A percentile compares a stretch with the other conserved stretches of the same genome.
These are phyloP conservation scores for Fusarium illudens DNA, from an alignment of 2,329 filamentous ascomycete genomes.

Conservation along the genomic window DNA sequence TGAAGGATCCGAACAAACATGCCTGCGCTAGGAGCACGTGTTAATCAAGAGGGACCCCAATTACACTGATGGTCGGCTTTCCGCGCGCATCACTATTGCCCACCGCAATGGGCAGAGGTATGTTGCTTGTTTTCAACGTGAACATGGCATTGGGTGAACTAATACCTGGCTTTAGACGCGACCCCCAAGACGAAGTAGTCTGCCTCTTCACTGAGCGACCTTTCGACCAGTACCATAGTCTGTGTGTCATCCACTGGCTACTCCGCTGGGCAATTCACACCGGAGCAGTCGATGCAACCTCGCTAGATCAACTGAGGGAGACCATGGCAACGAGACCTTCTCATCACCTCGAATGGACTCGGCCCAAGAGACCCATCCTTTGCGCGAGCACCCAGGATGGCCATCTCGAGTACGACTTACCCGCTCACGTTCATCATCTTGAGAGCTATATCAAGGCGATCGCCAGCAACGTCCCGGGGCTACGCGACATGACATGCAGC, in stretches of 20 bases:
- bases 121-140: not conserved
- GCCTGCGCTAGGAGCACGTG: not conserved
- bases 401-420: not conserved
- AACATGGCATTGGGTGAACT: not conserved
- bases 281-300: not conserved
- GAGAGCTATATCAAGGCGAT: not conserved
- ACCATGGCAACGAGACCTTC: not conserved
- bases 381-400: not conserved
- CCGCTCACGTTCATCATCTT: not conserved
- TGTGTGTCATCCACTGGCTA: not conserved
- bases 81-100: not conserved
- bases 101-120: not conserved
- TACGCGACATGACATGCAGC: not conserved
- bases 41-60: not conserved
- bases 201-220: too few relatives aligned
- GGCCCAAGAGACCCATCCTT: not conserved
- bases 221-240: too few relatives aligned
- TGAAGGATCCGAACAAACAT: not conserved
- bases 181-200: not conserved
- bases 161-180: not conserved
- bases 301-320: not conserved
- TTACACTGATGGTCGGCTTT: not conserved
- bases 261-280: not conserved
- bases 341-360: not conserved
- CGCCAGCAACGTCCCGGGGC: not conserved